Evolutionary conservation across 2,329 filamentous ascomycete genomes (phyloP), one percentile per base, ranked within the genome.

Genomic region (Cercospora sp.): DNA sequence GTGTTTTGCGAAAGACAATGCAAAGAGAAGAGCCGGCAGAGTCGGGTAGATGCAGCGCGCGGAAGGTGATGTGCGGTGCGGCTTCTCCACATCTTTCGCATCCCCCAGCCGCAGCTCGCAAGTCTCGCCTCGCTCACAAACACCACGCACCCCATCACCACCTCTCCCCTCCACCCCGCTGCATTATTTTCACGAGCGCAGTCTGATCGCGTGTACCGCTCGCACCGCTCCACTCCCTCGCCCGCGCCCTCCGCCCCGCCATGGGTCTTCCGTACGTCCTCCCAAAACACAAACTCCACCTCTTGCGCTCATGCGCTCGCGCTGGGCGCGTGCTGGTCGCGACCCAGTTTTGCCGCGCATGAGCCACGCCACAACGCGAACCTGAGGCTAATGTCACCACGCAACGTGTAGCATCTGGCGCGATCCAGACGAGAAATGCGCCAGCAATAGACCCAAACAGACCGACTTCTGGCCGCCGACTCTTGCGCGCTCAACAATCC

Each of bases 401-500:
- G 40, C 45, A 33, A 26, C 58, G 23, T 65, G 20, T 64, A 71
- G 69, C 63, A 83, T 88, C 79, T 89, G 83, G 81, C 82, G 82
- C 77, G 84, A 85, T 75, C 85, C 85, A 48, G 80, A 82, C 59
- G 79, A 82, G 69, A 81, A 82, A 42, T 69, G 69, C 68, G 71
- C 68, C 65, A 70, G 68, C 64, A 77, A 78, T 26, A 82, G 63
- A 75, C 80, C 70, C 88, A 87, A 76, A 78, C 76, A 70, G 87
- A 89, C 74, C 77, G 45, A 51, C 45, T 51, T 20, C 18, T 23
- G 18, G 45, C 82, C 42, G 83, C 83, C 58, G 68, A 69, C 62
- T 68, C 61, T 67, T 66, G 45, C 83, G 65, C 85, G 87, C 75
- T 88, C 86, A 45, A 79, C 85, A 51, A 89, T 89, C 74, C 85